Evolutionary conservation across 441 rosid genomes (phyloP), one percentile per base, ranked within the genome.

Genomic region (Arabidopsis hybrid): DNA sequence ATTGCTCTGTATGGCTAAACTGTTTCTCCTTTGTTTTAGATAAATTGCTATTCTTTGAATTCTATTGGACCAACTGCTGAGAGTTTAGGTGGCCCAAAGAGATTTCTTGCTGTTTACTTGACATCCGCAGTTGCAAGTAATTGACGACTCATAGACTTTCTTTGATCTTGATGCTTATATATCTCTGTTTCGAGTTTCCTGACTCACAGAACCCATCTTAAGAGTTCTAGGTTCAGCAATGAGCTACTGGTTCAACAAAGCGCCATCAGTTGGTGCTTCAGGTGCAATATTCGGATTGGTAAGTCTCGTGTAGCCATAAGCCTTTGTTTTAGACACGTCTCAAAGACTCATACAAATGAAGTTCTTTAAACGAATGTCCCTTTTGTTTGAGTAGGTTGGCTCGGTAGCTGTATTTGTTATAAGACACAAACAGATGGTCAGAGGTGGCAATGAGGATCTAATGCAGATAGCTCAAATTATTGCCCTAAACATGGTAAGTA

Each of bases 261-360:
- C 83, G 7, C 92, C 99, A 40, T 86, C 97, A 8, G 92, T 92
- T 59, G 99, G 99, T 75, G 97, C 99, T 60, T 94, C 97, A 0
- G 97, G 99, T 60, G 97, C 97, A 55, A 88, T 94, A 73, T 89
- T 92, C 55, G 99, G 99, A 80, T 81, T 94, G 65, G 99, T 92
- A 74, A 72, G 89, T 80, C 70, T 5, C 4, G 1, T 71, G 11
- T n/a, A 64, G 66, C 62, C 8, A 45, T 35, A 9, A 43, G 47
- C 35, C 42, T 53, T 61, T 69, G 32, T 74, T 46, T 70, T 7
- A 55, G 50, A 14, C 38, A 45, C 26, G 26, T 6, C 5, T 12
- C 26, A 21, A 21, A 21, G 26, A 21, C 35, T 46, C 55, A 26
- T 43, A 35, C 32, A 12, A 11, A 42, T 38, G n/a, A 53, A 45